Percentiles rank a stretch among this genome's conserved stretches.
Conservation (phyloP, 352 stramenopile species). For the Phytophthora megakarya region DNA sequence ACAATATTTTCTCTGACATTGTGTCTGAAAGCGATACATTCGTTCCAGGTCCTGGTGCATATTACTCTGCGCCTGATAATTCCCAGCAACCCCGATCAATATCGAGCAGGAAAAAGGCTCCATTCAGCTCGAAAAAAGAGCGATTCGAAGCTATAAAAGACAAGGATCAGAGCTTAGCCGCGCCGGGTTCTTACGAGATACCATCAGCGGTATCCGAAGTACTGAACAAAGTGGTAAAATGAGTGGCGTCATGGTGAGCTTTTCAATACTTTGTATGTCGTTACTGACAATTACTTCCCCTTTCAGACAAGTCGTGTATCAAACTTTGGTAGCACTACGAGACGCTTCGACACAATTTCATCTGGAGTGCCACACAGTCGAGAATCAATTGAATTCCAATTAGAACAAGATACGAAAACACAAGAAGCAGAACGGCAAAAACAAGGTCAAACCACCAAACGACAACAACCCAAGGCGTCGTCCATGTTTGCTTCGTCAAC, state of each 20-base stretch:
- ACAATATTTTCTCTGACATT: slow-evolving; percentile 1
- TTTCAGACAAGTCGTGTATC: slow-evolving; percentile 64
- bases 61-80: slow-evolving; percentile 57
- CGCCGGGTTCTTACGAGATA: slow-evolving; percentile 74
- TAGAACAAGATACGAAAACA: slow-evolving; percentile 65
- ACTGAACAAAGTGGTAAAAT: slow-evolving; percentile 73
- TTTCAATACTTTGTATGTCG: background rate
- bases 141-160: slow-evolving; percentile 53
- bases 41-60: slow-evolving; percentile 54
- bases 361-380: slow-evolving; percentile 15
- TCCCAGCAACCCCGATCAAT: slow-evolving; percentile 31
- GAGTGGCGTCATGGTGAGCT: background rate
- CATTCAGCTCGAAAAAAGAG: slow-evolving; percentile 75
- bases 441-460: slow-evolving; percentile 21
- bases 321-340: slow-evolving; percentile 78
- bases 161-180: slow-evolving; percentile 56
- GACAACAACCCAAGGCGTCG: slow-evolving; percentile 50
- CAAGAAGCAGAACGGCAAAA: slow-evolving; percentile 24
- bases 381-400: slow-evolving; percentile 52
- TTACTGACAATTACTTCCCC: background rate
- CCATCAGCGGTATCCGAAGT: slow-evolving; percentile 58
- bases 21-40: slow-evolving; percentile 32
- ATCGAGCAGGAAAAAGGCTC: slow-evolving; percentile 47
- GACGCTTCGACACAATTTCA: slow-evolving; percentile 67
- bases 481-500: slow-evolving; percentile 74